phyloP scores from a whole-genome alignment of 169 alveolate genomes.

The Perkinsus olseni region DNA sequence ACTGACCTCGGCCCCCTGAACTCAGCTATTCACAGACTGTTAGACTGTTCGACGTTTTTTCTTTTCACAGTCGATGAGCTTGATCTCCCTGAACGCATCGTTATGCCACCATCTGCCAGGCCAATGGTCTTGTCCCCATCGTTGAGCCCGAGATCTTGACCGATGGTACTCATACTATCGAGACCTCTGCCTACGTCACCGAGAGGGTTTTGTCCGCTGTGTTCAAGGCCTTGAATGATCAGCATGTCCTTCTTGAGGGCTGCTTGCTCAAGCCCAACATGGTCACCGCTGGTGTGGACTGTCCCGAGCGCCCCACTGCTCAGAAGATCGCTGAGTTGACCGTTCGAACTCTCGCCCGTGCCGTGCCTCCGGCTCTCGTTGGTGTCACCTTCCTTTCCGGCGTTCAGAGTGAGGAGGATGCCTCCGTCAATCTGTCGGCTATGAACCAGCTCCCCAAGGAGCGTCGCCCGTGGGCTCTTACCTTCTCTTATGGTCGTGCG shows the following conservation, averaged over 20 bases:
- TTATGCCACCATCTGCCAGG: conserved; percentile 96
- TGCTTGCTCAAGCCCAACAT: conserved; percentile 94
- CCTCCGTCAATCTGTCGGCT: conserved; percentile 87
- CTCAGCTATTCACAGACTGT: not conserved
- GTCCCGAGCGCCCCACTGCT: conserved; percentile 71
- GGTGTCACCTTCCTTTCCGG: conserved; percentile 98
- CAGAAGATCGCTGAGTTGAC: conserved; percentile 89
- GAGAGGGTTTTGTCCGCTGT: conserved; percentile 88
- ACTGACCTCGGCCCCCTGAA: conserved; percentile 6
- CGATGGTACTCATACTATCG: conserved; percentile 93
- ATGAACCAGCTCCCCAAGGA: conserved; percentile 70
- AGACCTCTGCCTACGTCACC: conserved; percentile 80
- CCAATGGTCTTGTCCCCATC: conserved; percentile 93
- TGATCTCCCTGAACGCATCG: conserved; percentile 42
- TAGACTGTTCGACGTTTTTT: no score
- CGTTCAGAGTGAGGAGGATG: conserved; percentile 97
- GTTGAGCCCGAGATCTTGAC: conserved; percentile 98
- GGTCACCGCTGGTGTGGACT: conserved; percentile 94
- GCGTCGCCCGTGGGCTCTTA: conserved; percentile 81
- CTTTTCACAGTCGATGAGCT: not conserved
- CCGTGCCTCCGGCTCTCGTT: conserved; percentile 91
- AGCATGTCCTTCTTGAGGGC: conserved; percentile 92
- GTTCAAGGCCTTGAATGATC: conserved; percentile 84
- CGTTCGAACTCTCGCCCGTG: conserved; percentile 82
- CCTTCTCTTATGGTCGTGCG: conserved; percentile 99